Evolutionary conservation across 2,329 filamentous ascomycete genomes (phyloP).

Genomic region (Chalaropsis thielavioides): DNA sequence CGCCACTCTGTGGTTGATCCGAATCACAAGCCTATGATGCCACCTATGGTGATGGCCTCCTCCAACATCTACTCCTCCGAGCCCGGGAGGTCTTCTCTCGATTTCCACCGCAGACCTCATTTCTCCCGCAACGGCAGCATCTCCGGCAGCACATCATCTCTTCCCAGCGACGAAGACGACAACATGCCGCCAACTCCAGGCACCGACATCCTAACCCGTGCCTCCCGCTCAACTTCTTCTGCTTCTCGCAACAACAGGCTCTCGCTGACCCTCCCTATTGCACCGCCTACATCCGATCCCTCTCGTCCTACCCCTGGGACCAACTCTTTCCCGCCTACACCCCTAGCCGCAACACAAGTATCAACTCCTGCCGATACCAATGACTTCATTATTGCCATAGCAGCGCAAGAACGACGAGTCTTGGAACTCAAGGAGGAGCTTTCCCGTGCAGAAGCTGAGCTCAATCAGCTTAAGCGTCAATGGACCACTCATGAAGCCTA

Average conservation of each 20-base stretch:
- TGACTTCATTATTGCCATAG: conserved; percentile 75
- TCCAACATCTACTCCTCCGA: conserved; percentile 15
- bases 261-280: conserved; percentile 48
- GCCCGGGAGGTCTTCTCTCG: conserved; percentile 8
- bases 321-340: conserved; percentile 28
- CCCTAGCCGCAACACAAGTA: conserved; percentile 31
- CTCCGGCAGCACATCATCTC: conserved; percentile 16
- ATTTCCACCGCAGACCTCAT: conserved; percentile 12
- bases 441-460: conserved; percentile 62
- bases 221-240: conserved; percentile 38
- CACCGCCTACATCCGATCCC: conserved; percentile 37
- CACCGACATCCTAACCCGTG: conserved; percentile 31
- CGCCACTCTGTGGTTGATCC: conserved; percentile 15
- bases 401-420: conserved; percentile 79
- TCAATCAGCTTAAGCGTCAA: conserved; percentile 64
- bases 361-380: conserved; percentile 36
- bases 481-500: conserved; percentile 66
- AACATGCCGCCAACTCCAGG: conserved; percentile 27
- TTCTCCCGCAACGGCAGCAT: conserved; percentile 16
- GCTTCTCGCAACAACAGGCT: conserved; percentile 43
- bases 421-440: conserved; percentile 85
- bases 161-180: conserved; percentile 21
- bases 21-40: conserved; percentile 7
- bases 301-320: conserved; percentile 34
- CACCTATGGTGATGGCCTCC: conserved; percentile 18